These are phyloP conservation scores for Colletotrichum sp. DNA, from an alignment of 2,329 filamentous ascomycete species.

Conservation along the genomic window DNA sequence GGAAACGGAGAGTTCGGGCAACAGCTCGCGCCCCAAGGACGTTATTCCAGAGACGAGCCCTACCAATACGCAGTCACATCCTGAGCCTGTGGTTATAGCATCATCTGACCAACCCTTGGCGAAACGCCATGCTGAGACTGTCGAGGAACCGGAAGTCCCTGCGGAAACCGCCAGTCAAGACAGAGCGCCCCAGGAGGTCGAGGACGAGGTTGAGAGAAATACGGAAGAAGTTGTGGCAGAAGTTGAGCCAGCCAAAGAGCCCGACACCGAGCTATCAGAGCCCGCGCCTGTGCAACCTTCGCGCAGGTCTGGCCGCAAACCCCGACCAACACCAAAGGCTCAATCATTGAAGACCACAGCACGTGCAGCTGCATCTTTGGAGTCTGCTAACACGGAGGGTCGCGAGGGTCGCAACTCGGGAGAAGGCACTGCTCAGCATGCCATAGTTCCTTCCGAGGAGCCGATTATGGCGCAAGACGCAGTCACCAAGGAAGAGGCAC, in stretches of 20 bases:
- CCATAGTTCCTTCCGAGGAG: not conserved
- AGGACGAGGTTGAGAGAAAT: not conserved
- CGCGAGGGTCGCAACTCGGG: not conserved
- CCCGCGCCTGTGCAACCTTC: not conserved
- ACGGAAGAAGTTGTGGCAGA: not conserved
- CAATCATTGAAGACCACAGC: not conserved
- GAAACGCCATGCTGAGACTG: not conserved
- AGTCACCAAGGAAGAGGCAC: not conserved
- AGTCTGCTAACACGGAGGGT: not conserved
- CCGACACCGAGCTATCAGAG: not conserved
- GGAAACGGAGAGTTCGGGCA: slow-evolving; percentile 14
- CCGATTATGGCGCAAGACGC: not conserved
- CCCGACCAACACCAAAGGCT: slow-evolving; percentile 7
- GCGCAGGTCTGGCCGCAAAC: slow-evolving; percentile 10
- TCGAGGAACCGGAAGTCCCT: not conserved
- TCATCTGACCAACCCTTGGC: not conserved
- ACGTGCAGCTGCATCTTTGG: not conserved
- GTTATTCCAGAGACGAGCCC: slow-evolving; percentile 36
- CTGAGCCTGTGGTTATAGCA: not conserved
- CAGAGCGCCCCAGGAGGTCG: not conserved
- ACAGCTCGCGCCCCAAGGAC: slow-evolving; percentile 21
- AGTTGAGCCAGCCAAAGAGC: not conserved
- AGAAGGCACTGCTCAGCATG: not conserved
- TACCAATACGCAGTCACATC: slow-evolving; percentile 16
- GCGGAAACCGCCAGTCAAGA: not conserved